Percentiles rank a stretch among this genome's conserved stretches.
These are phyloP conservation scores for Fusarium sp. DNA, from an alignment of 2,329 filamentous ascomycete species.

Conservation along the genomic window DNA sequence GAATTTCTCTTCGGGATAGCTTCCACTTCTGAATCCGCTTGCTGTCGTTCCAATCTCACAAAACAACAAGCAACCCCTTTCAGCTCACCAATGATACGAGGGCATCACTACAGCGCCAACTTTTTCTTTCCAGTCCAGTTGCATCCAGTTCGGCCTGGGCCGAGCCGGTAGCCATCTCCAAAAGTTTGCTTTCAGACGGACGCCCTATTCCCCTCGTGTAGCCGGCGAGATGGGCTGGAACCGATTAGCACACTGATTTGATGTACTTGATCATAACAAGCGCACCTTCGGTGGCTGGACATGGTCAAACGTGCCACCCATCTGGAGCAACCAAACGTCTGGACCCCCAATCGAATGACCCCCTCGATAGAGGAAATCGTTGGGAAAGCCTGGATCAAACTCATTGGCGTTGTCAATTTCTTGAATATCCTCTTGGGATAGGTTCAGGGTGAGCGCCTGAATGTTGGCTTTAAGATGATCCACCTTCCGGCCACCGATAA, in stretches of 20 bases:
- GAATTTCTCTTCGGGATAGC: not conserved
- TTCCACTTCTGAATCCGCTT: not conserved
- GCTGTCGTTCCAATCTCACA: not conserved
- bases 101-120: conserved; percentile 4
- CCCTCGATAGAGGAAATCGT: conserved; percentile 66
- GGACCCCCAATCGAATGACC: conserved; percentile 55
- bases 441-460: conserved; percentile 71
- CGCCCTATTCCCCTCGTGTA: conserved; percentile 59
- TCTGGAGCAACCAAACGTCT: conserved; percentile 60
- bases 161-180: conserved; percentile 52
- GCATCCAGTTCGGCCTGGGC: conserved; percentile 16
- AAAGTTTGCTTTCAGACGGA: conserved; percentile 49
- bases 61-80: not conserved
- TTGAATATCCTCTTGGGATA: conserved; percentile 72
- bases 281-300: conserved; percentile 58
- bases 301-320: conserved; percentile 66
- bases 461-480: conserved; percentile 79
- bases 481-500: conserved; percentile 77
- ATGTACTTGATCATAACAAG: not conserved
- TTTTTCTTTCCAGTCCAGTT: conserved; percentile 25
- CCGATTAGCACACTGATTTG: conserved; percentile 5
- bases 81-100: conserved; percentile 18
- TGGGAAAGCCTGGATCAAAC: conserved; percentile 77
- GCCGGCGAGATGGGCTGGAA: conserved; percentile 57
- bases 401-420: conserved; percentile 72